A percentile compares a stretch with the other conserved stretches of the same genome.
Evolutionary conservation across 2,329 filamentous ascomycete species (phyloP).

Genomic region (Thyridium curvatum): DNA sequence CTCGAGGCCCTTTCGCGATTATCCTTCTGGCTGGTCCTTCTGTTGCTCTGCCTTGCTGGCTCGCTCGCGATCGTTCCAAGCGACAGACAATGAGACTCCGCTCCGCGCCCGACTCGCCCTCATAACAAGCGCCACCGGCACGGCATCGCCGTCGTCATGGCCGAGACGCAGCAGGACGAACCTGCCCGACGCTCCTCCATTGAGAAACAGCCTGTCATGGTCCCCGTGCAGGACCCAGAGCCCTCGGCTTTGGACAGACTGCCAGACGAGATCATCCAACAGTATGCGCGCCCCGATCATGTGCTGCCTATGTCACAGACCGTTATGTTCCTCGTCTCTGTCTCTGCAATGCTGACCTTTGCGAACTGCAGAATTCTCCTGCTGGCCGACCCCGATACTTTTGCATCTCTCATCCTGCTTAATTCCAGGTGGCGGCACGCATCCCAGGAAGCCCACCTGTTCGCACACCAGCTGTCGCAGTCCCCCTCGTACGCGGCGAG

Average conservation of each 20-base stretch:
- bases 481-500: constrained; percentile 53
- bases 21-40: background rate
- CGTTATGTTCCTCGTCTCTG: constrained; percentile 2
- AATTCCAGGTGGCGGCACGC: constrained; percentile 60
- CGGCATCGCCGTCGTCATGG: constrained; percentile 10
- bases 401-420: constrained; percentile 59
- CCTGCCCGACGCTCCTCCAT: constrained; percentile 19
- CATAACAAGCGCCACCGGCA: background rate
- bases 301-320: background rate
- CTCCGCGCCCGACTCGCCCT: background rate
- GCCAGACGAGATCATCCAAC: constrained; percentile 64
- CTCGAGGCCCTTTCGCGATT: background rate
- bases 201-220: constrained; percentile 23
- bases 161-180: constrained; percentile 7
- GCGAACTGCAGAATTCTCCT: constrained; percentile 48
- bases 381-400: constrained; percentile 53
- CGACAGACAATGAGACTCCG: background rate
- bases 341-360: constrained; percentile 8
- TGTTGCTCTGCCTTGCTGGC: background rate
- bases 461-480: constrained; percentile 53
- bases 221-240: constrained; percentile 12
- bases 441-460: constrained; percentile 58
- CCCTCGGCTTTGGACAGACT: constrained; percentile 45
- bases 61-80: background rate
- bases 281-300: constrained; percentile 33